phyloP scores from a whole-genome alignment of 1,284 basidiomycete genomes.

The Inonotus hispidus region DNA sequence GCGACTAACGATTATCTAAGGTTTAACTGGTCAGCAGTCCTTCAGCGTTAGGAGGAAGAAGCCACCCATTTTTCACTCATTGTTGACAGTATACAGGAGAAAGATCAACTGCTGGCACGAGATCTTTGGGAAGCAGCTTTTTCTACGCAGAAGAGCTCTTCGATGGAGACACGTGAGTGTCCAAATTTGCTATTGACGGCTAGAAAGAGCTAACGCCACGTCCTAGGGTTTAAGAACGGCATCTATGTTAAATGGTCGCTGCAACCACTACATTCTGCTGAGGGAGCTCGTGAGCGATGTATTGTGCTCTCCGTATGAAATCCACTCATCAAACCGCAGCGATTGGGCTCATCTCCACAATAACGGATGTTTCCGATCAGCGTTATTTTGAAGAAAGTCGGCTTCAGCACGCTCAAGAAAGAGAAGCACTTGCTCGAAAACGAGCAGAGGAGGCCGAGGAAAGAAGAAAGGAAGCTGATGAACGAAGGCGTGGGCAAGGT shows the following conservation, averaged over 20 bases:
- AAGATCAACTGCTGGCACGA: slow-evolving; percentile 12
- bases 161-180: slow-evolving; percentile 22
- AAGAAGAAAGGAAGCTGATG: slow-evolving; percentile 24
- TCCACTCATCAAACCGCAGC: neutral
- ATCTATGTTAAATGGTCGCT: slow-evolving; percentile 23
- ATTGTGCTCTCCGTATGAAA: neutral
- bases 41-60: neutral
- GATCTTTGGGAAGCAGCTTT: slow-evolving; percentile 20
- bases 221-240: slow-evolving; percentile 22
- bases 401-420: slow-evolving; percentile 24
- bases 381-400: slow-evolving; percentile 24
- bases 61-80: neutral
- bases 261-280: slow-evolving; percentile 20
- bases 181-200: too few species aligned
- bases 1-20: neutral
- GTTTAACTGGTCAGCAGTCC: slow-evolving; percentile 6
- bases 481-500: slow-evolving; percentile 26
- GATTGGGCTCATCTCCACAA: slow-evolving; percentile 10
- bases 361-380: slow-evolving; percentile 26
- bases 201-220: too few species aligned
- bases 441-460: slow-evolving; percentile 25
- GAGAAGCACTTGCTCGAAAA: slow-evolving; percentile 23
- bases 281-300: slow-evolving; percentile 16
- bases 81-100: slow-evolving; percentile 18
- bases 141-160: slow-evolving; percentile 16